Base-by-base conservation (phyloP, 2,329 filamentous ascomycete genomes). In the Peltaster fructicola region DNA sequence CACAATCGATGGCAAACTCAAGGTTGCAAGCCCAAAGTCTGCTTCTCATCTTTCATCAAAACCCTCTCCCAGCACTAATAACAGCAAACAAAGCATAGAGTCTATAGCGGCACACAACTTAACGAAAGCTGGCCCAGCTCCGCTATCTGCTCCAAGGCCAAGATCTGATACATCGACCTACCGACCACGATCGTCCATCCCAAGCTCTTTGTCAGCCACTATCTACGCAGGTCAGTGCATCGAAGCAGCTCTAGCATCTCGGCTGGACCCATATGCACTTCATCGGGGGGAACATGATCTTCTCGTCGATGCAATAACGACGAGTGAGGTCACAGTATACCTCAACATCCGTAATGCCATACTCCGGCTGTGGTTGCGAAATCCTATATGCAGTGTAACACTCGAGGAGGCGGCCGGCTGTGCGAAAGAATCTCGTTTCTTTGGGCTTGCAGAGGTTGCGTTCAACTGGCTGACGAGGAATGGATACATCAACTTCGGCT, bases 401-500 rank as follows among this genome's bases (percentile, higher is more conserved):
- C 65, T 73, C 23, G 73, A 84, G 47, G 81, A 93, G 51, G 88
- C 88, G 5, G 67, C 85, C 21, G 88, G 88, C 3, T 95, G 85
- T 54, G 79, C 82, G 25, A 79, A 73, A 52, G 82, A 92, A 41
- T 63, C 65, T 26, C 71, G 82, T 26, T 95, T 82, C 72, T 92
- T 92, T 50, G 75, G 81, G 31, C 67, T 85, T 22, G 84, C 88
- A 7, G 79, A 72, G 35, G 65, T 93, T 28, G 88, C 82, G 36
- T 90, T 88, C 45, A 73, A 91, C 49, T 98, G 85, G 85, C 66
- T 98, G 10, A 62, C 84, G 28, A 73, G 85, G 31, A 71, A 77
- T 36, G 88, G 88, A 11, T 92, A 91, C 48, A 91, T 98, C 56
- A 98, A 98, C 50, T 93, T 82, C 48, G 88, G 90, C 9, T 95